phyloP scores from a whole-genome alignment of 2,329 filamentous ascomycete species.

The Parastagonospora nodorum region DNA sequence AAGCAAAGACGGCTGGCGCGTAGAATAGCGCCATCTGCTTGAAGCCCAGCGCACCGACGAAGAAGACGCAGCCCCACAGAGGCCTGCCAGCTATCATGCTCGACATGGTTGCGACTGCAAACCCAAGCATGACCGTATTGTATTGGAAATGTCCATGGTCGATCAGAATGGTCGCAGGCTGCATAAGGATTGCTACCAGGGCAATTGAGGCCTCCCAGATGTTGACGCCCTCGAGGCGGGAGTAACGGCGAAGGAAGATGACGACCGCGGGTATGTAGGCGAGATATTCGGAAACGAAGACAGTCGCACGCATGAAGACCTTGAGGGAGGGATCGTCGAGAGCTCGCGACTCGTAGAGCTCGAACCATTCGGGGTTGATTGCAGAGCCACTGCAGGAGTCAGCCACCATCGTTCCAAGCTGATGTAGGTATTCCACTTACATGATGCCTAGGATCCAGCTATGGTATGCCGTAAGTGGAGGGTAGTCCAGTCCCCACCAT shows the following conservation, averaged over 20 bases:
- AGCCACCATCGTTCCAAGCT: conserved; percentile 8
- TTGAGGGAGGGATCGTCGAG: conserved; percentile 80
- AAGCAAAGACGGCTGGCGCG: conserved; percentile 89
- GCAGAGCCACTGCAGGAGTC: conserved; percentile 63
- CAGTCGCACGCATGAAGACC: conserved; percentile 93
- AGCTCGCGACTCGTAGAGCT: conserved; percentile 79
- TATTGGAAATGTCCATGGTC: conserved; percentile 98
- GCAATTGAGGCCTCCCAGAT: conserved; percentile 84
- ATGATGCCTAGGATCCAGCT: conserved; percentile 93
- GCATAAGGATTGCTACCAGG: conserved; percentile 87
- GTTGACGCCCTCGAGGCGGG: conserved; percentile 75
- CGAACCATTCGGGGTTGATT: conserved; percentile 86
- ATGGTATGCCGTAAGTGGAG: conserved; percentile 95
- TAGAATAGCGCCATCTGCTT: conserved; percentile 99
- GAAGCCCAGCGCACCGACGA: conserved; percentile 91
- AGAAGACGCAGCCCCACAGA: conserved; percentile 90
- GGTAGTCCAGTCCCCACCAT: conserved; percentile 99
- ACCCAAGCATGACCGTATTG: conserved; percentile 97
- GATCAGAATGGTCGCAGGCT: conserved; percentile 86
- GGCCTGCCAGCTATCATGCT: conserved; percentile 84
- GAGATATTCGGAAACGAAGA: conserved; percentile 88
- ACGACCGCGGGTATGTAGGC: conserved; percentile 84
- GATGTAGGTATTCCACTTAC: conserved; percentile 46
- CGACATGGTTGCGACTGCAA: conserved; percentile 84
- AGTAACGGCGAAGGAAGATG: conserved; percentile 82